Base-by-base conservation (phyloP, 148 eudicot genomes). In the Beta vulgaris region DNA sequence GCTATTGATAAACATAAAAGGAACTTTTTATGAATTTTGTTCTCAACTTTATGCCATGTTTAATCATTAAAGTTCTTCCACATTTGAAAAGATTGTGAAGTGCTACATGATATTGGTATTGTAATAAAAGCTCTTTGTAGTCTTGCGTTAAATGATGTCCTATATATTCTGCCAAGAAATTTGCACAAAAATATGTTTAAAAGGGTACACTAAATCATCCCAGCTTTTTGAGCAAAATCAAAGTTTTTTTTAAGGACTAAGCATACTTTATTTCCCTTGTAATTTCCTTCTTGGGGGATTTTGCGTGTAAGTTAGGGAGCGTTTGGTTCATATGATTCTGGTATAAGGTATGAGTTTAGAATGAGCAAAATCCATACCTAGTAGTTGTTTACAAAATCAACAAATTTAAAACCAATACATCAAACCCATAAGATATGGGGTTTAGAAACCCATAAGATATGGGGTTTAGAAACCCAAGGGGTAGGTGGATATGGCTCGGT, bases 161-260 rank as follows among this genome's bases (percentile, higher is more conserved):
- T 49, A 6, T 8, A 43, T 34, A 68, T 19, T 35, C 10, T 67
- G 55, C 36, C 37, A 28, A 39, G 37, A 35, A 64, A 32, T 26
- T 14, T 48, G 63, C 71, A 61, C 12, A 42, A 57, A 46, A 64
- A 48, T 64, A 60, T 36, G 12, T 51, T 14, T 39, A 42, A 63
- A 51, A 67, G 71, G 6, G 53, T 36, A 37, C 19, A 60, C 62
- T 5, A 39, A 23, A n/a, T 46, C 44, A 36, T 74, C 70, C 69
- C 46, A n/a, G 25, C n/a, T 73, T n/a, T 73, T 73, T 71, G n/a
- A 11, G 9, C 57, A 21, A 51, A 51, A 21, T n/a, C 6, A 51
- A 6, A 1, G 23, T 46, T 3, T 46, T 3, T 46, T 46, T 46
- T 46, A 46, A 18, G 18, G 18, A 46, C 51, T 46, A 16, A 46